Evolutionary conservation across 2,329 filamentous ascomycete species (phyloP).

Genomic region (Penicillium sp.): DNA sequence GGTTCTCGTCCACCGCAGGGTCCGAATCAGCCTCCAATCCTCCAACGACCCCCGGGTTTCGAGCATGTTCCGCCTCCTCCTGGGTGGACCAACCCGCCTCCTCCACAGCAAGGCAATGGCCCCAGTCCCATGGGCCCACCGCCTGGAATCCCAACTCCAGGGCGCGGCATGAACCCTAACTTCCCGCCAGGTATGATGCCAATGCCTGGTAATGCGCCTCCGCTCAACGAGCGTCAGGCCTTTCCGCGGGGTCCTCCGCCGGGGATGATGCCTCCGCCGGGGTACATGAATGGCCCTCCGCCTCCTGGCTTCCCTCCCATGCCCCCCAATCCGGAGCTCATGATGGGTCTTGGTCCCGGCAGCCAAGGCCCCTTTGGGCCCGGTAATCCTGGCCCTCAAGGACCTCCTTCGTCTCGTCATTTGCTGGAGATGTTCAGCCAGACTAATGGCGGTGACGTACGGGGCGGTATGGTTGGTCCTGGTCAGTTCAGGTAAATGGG

Average conservation of each 20-base stretch:
- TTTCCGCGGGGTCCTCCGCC: conserved; percentile 43
- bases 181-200: conserved; percentile 38
- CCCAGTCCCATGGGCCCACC: conserved; percentile 37
- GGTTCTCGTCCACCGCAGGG: conserved; percentile 35
- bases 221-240: conserved; percentile 38
- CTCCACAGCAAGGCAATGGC: conserved; percentile 35
- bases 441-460: conserved; percentile 32
- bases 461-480: conserved; percentile 39
- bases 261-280: conserved; percentile 48
- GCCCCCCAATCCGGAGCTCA: conserved; percentile 37
- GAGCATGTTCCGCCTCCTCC: conserved; percentile 43
- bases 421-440: conserved; percentile 47
- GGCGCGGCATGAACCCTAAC: conserved; percentile 37
- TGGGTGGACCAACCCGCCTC: conserved; percentile 39
- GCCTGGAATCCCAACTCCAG: conserved; percentile 40
- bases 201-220: conserved; percentile 34
- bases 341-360: conserved; percentile 38
- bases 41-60: conserved; percentile 46
- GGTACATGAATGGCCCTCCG: conserved; percentile 12
- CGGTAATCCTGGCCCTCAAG: conserved; percentile 37
- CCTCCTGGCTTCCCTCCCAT: conserved; percentile 33
- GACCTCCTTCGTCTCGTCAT: conserved; percentile 37
- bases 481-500: conserved; percentile 35
- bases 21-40: conserved; percentile 34
- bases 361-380: conserved; percentile 37